Base-by-base conservation (phyloP, 73 alveolate genomes). In the Blepharisma stoltei region DNA sequence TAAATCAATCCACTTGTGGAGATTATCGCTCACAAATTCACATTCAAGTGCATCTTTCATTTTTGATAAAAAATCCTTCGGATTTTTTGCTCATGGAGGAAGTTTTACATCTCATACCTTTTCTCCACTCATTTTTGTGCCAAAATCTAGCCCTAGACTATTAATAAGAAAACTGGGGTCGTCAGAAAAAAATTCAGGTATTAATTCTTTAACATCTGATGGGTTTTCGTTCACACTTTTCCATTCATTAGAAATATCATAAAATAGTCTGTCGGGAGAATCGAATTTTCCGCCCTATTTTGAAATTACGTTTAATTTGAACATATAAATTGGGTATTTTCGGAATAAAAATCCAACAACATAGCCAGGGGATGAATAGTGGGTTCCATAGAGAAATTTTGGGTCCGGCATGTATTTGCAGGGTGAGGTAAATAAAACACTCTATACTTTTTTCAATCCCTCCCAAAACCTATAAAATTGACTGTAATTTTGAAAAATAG, bases 351-450 rank as follows among this genome's bases (percentile, higher is more conserved):
- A 97, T 2, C 99, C 98, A 23, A 97, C 95, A 0, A 95, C 99
- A 84, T 97, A 95, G 0, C 99, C 99, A 6, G 99, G 99, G 18
- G 99, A 95, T 38, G 99, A 94, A 86, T 98, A 98, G 85, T 97
- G 99, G 0, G 99, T 97, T 44, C 99, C 99, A 88, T 98, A 98
- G 46, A 98, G 89, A 88, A 95, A 98, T 83, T 95, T 95, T 20
- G 89, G 92, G 48, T 54, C 55, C 5, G 83, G 86, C 84, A 71
- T 83, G 18, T 78, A 82, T 66, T 41, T 78, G 7, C 38, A 87
- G 25, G 25, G 20, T 54, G 25, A 6, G 25, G 25, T 6, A 6
- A 43, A 11, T 67, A 43, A 7, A n/a, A 8, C 47, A 27, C n/a
- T n/a, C 5, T 67, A 54, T 32, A 6, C 55, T 38, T 4, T 67